A percentile compares a stretch with the other conserved stretches of the same genome.
phyloP scores from a whole-genome alignment of 768 basidiomycete species.

The Hortiboletus campestris region DNA sequence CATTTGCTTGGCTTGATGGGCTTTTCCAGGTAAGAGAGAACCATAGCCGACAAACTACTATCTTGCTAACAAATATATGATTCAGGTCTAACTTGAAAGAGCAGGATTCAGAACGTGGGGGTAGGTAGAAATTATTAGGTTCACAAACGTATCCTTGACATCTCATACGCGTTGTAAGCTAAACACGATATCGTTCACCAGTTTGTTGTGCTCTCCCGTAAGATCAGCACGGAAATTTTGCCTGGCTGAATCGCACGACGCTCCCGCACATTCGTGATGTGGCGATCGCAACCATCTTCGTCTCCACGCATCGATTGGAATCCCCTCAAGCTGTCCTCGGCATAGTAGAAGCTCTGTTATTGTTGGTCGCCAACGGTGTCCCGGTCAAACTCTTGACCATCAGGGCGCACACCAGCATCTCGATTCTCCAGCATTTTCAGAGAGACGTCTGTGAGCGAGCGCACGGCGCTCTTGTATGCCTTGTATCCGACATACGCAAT shows the following conservation, averaged over 20 bases:
- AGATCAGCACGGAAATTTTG: conserved; percentile 70
- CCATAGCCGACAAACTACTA: too few relatives aligned
- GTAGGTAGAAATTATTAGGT: too few relatives aligned
- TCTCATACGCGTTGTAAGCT: too few relatives aligned
- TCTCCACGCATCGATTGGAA: conserved; percentile 41
- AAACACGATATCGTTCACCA: conserved; percentile 48
- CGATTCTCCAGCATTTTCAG: conserved; percentile 45
- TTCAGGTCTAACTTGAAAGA: too few relatives aligned
- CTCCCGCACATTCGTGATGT: conserved; percentile 45
- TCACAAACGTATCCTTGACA: too few relatives aligned
- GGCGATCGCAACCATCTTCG: conserved; percentile 38
- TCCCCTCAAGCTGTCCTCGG: conserved; percentile 76
- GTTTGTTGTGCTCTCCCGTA: conserved; percentile 82
- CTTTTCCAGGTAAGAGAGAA: too few relatives aligned
- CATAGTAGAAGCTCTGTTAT: conserved; percentile 79
- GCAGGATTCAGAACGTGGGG: too few relatives aligned
- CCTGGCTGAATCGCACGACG: conserved; percentile 57
- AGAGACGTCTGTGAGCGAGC: conserved; percentile 70
- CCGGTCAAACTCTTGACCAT: conserved; percentile 71
- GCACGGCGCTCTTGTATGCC: conserved; percentile 66
- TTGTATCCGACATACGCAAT: conserved; percentile 71
- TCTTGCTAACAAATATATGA: too few relatives aligned
- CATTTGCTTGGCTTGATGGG: too few relatives aligned
- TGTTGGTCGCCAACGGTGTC: conserved; percentile 72
- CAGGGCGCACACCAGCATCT: conserved; percentile 50